Base-by-base conservation (phyloP, 176 grass and related monocot genomes). In the maize (Zea mays) region DNA sequence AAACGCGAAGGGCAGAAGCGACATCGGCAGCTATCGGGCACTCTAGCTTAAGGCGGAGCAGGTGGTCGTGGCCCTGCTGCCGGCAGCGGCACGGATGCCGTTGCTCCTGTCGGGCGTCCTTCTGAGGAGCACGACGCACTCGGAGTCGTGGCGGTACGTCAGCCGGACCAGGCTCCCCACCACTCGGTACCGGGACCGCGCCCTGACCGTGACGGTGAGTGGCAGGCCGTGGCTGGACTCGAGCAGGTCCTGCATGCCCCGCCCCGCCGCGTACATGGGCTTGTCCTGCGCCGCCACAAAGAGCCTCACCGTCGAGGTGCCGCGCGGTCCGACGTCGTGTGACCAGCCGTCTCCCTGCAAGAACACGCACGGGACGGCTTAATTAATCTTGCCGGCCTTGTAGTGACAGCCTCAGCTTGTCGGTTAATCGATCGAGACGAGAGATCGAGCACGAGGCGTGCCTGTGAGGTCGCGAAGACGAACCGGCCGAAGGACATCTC, bases 201-300 rank as follows among this genome's bases (percentile, higher is more conserved):
- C 72, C 69, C 72, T 74, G 12, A 90, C 84, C 67, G 72, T 72
- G 76, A 97, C 58, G 67, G 88, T 37, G 6, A 97, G 48, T 3
- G 79, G 84, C 72, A 94, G 81, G 58, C 94, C 94, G 9, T 21
- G 82, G 13, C 71, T 75, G 1, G 91, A 84, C 55, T 82, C 79
- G 19, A 97, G 82, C 86, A 93, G 62, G 82, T 97, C 94, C 78
- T 94, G 89, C 91, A 97, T 97, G 55, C 64, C 78, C 3, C 91
- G 85, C 0, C 91, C 91, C 14, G 91, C 91, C 40, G 90, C 95
- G 70, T 97, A 97, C 95, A 92, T 92, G 6, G 91, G 95, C 73
- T 97, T 97, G 75, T 92, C 89, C 80, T 80, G 80, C 67, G 80
- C 77, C 66, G 73, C 81, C 37, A 94, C 80, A 70, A 80, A 92